Evolutionary conservation across 2,329 filamentous ascomycete genomes (phyloP).

Genomic region (Cladosporium sp.): DNA sequence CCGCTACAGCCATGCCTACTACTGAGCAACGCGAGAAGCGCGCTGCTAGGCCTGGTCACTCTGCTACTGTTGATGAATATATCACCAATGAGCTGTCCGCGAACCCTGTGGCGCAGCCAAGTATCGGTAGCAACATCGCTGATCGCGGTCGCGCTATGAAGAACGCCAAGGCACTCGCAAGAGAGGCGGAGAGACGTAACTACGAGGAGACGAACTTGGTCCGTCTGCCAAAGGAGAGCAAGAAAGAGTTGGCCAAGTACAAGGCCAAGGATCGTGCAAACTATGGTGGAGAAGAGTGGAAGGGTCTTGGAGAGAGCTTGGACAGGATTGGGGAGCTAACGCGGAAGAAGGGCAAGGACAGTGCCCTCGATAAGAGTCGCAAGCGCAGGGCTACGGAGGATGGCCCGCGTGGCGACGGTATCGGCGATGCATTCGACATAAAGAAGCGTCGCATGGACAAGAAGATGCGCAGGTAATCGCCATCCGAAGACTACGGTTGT

Average conservation of each 20-base stretch:
- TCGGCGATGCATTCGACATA: slow-evolving; percentile 73
- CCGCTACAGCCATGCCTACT: slow-evolving; percentile 69
- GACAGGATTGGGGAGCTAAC: slow-evolving; percentile 84
- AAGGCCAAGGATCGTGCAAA: slow-evolving; percentile 44
- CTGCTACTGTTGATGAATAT: slow-evolving; percentile 87
- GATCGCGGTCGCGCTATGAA: slow-evolving; percentile 74
- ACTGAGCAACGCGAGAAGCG: slow-evolving; percentile 52
- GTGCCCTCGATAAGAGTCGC: slow-evolving; percentile 74
- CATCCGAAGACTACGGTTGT: neutral
- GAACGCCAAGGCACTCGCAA: slow-evolving; percentile 68
- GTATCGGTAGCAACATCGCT: slow-evolving; percentile 81
- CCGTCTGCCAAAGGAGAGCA: slow-evolving; percentile 77
- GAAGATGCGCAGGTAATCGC: slow-evolving; percentile 35
- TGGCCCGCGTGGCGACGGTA: slow-evolving; percentile 62
- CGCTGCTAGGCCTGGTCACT: slow-evolving; percentile 65
- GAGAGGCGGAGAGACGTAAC: slow-evolving; percentile 71
- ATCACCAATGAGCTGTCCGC: slow-evolving; percentile 77
- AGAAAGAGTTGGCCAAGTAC: slow-evolving; percentile 73
- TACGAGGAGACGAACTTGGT: slow-evolving; percentile 95
- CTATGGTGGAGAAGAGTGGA: slow-evolving; percentile 94
- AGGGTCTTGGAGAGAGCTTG: slow-evolving; percentile 74
- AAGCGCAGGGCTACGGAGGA: slow-evolving; percentile 75
- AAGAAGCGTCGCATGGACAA: slow-evolving; percentile 51
- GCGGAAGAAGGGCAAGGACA: slow-evolving; percentile 57
- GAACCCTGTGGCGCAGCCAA: slow-evolving; percentile 79